Base-by-base conservation (phyloP, 495 filamentous ascomycete genomes). In the Oleoguttula mirabilis region DNA sequence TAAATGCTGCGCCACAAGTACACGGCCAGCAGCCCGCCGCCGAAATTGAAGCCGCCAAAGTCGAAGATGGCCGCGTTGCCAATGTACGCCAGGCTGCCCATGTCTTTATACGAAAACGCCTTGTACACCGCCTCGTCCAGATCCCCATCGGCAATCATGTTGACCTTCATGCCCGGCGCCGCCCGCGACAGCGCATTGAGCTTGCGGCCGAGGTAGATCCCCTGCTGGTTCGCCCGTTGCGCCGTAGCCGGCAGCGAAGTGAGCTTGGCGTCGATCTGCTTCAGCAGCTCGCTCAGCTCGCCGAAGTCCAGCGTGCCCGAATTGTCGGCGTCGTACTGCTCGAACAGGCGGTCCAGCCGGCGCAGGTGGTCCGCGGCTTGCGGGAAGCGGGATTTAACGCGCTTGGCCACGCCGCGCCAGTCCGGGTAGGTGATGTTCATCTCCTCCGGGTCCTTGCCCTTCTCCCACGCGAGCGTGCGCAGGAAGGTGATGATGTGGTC, bases 1-100 rank as follows among this genome's bases (percentile, higher is more conserved):
- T 99, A 99, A 23, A 95, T 79, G 52, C 85, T 88, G 32, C 88
- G 67, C 92, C 92, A 99, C 39, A 94, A 73, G 62, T 99, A 99
- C 53, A 96, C 87, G 10, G 85, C 90, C 69, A 94, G 67, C 42
- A 99, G 58, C 2, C 92, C 92, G 20, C 92, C 92, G 0, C 72
- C 75, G 44, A 93, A 71, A 43, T 70, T 82, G 69, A 83, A 68
- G 0, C 88, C 92, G n/a, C 71, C 71, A 23, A 84, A 70, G 55
- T 99, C 92, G 54, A 99, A 95, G 31, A 99, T 79, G 2, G 92
- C 92, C 17, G 83, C 80, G 58, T 99, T 99, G 15, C 92, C 92
- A 33, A 99, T 80, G 52, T 99, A 99, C 23, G 92, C 92, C 56
- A 99, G 60, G 48, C 79, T 90, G 20, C 92, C 92, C 15, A 96